A percentile compares a stretch with the other conserved stretches of the same genome.
These are phyloP conservation scores for Curvularia sp. DNA, from an alignment of 2,329 filamentous ascomycete genomes.

Conservation along the genomic window DNA sequence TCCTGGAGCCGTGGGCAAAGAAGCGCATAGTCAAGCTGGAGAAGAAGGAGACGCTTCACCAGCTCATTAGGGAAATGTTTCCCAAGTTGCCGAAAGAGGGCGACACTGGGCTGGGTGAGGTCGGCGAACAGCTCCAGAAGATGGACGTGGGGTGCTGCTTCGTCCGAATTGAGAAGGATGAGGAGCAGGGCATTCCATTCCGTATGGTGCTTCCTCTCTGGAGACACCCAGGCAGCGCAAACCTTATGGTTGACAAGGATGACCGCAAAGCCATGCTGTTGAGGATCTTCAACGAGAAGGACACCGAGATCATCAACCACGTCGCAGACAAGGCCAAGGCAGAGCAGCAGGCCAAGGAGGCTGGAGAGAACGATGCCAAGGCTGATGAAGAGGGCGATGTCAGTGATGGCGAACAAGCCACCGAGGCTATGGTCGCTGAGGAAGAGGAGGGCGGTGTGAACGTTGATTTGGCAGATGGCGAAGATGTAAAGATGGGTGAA, in stretches of 20 bases:
- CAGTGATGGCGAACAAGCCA: constrained; percentile 12
- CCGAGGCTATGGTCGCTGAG: constrained; percentile 9
- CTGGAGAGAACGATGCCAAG: constrained; percentile 18
- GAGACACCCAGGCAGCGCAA: constrained; percentile 90
- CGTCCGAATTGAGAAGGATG: constrained; percentile 79
- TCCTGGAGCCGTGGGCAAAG: constrained; percentile 89
- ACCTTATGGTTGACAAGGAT: constrained; percentile 98
- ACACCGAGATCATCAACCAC: constrained; percentile 69
- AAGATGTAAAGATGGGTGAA: constrained; percentile 13
- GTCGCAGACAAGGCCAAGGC: constrained; percentile 44
- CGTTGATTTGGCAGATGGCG: constrained; percentile 9
- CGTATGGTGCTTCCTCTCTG: constrained; percentile 89
- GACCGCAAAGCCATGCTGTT: constrained; percentile 90
- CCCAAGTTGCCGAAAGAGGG: constrained; percentile 79
- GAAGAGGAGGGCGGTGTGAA: constrained; percentile 17
- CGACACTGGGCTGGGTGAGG: constrained; percentile 81
- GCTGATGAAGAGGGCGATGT: constrained; percentile 12
- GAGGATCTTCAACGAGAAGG: constrained; percentile 87
- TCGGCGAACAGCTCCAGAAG: constrained; percentile 79
- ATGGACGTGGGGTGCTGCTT: constrained; percentile 92
- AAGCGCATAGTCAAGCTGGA: constrained; percentile 77
- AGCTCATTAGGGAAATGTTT: constrained; percentile 94
- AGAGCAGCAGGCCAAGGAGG: constrained; percentile 26
- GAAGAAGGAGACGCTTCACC: constrained; percentile 79
- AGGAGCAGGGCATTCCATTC: constrained; percentile 71